phyloP scores from a whole-genome alignment of 2,329 filamentous ascomycete species.

The Ceratocystis lukuohia region DNA sequence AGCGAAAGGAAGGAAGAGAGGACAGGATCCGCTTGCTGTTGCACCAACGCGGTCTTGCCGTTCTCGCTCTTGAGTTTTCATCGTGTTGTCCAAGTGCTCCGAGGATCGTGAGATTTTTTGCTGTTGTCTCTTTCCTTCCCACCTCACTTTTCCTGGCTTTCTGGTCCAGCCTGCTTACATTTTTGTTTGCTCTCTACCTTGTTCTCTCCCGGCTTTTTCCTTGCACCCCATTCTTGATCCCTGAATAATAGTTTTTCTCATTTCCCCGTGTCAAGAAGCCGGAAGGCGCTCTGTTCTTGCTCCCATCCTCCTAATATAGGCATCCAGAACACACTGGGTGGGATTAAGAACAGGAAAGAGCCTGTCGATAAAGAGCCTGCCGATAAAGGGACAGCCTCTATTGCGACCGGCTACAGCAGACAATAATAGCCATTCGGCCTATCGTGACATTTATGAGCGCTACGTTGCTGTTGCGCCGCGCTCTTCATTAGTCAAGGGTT shows the following conservation, averaged over 20 bases:
- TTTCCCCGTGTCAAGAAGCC: background rate
- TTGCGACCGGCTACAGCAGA: too few relatives aligned
- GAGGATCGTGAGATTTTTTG: background rate
- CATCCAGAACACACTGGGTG: too few relatives aligned
- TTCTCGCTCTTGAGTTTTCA: background rate
- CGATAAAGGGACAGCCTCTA: too few relatives aligned
- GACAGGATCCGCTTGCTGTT: background rate
- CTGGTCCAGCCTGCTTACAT: background rate
- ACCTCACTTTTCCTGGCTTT: background rate
- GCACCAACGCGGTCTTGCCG: background rate
- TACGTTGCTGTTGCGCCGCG: too few relatives aligned
- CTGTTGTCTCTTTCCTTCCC: background rate
- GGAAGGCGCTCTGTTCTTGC: background rate
- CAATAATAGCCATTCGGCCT: too few relatives aligned
- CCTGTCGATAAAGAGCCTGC: too few relatives aligned
- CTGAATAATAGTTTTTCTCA: background rate
- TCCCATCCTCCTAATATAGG: background rate
- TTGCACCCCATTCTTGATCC: background rate
- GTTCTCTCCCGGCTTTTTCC: background rate
- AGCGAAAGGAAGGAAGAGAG: background rate
- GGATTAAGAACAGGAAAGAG: too few relatives aligned
- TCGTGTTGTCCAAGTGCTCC: background rate
- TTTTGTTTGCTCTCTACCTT: background rate
- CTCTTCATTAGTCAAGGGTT: too few relatives aligned
- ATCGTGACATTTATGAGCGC: too few relatives aligned